phyloP scores from a whole-genome alignment of 345 rosid genomes.

The Citropsis articulata region DNA sequence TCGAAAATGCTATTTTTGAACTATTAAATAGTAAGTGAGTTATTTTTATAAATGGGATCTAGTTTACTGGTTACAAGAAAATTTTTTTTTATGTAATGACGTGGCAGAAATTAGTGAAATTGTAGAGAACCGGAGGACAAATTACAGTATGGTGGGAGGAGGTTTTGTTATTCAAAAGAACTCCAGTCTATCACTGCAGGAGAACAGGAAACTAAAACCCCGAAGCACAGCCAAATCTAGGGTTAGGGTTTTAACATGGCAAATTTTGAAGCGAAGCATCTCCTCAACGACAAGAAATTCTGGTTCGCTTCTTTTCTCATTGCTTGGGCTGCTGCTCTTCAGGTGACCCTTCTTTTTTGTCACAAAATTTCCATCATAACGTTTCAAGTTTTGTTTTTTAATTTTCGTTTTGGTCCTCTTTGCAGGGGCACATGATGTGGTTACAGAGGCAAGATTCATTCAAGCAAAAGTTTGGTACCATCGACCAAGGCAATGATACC shows the following conservation, averaged over 20 bases:
- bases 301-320: constrained; percentile 79
- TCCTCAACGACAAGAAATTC: constrained; percentile 80
- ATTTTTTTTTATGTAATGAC: background rate
- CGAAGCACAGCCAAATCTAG: background rate
- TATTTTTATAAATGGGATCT: background rate
- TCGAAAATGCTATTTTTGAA: no score
- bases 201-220: background rate
- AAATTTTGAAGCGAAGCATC: constrained; percentile 47
- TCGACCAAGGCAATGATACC: constrained; percentile 17
- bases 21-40: no score
- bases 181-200: background rate
- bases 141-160: background rate
- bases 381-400: background rate
- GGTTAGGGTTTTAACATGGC: constrained; percentile 41
- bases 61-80: no score
- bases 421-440: constrained; percentile 94
- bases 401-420: background rate
- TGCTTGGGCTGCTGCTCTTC: constrained; percentile 91
- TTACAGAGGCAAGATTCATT: constrained; percentile 80
- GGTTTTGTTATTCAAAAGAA: background rate
- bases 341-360: constrained; percentile 35
- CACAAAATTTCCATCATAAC: background rate
- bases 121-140: background rate
- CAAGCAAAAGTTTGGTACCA: constrained; percentile 59
- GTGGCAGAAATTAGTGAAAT: background rate